These are phyloP conservation scores for Capronia epimyces DNA, from an alignment of 2,329 filamentous ascomycete species.

Conservation along the genomic window DNA sequence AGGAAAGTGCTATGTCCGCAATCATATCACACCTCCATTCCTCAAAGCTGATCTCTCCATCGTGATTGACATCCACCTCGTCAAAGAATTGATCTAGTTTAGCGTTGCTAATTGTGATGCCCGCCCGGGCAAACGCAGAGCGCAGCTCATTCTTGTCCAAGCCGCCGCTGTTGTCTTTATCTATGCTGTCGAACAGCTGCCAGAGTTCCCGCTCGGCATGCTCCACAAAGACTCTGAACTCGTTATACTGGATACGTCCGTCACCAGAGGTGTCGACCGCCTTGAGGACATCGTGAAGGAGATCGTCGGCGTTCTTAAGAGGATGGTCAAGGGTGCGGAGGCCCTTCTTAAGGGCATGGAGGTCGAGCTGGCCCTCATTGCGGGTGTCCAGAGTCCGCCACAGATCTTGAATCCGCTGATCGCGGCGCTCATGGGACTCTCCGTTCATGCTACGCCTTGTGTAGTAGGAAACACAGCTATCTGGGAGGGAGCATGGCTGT, in stretches of 20 bases:
- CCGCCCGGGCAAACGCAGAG: conserved; percentile 69
- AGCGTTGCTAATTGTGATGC: conserved; percentile 69
- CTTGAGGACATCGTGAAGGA: conserved; percentile 74
- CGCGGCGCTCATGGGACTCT: conserved; percentile 72
- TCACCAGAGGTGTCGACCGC: conserved; percentile 82
- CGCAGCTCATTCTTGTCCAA: conserved; percentile 82
- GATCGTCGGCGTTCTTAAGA: conserved; percentile 83
- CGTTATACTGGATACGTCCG: conserved; percentile 85
- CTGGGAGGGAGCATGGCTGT: conserved; percentile 25
- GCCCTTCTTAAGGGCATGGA: conserved; percentile 77
- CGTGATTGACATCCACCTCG: conserved; percentile 82
- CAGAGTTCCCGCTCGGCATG: conserved; percentile 79
- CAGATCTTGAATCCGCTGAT: conserved; percentile 74
- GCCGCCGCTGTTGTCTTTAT: conserved; percentile 76
- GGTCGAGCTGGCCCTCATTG: conserved; percentile 71
- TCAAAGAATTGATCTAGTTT: conserved; percentile 80
- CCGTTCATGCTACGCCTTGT: conserved; percentile 56
- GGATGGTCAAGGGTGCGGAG: conserved; percentile 86
- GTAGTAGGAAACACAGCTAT: conserved; percentile 22
- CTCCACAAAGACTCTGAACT: conserved; percentile 85
- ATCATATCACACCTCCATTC: conserved; percentile 79
- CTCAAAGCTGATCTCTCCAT: conserved; percentile 80
- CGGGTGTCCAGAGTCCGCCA: conserved; percentile 78
- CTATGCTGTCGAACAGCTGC: conserved; percentile 77
- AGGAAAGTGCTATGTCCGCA: not conserved